Evolutionary conservation across 202 grass and related monocot genomes (phyloP).

Genomic region (Schoenoplectus tabernaemontani): DNA sequence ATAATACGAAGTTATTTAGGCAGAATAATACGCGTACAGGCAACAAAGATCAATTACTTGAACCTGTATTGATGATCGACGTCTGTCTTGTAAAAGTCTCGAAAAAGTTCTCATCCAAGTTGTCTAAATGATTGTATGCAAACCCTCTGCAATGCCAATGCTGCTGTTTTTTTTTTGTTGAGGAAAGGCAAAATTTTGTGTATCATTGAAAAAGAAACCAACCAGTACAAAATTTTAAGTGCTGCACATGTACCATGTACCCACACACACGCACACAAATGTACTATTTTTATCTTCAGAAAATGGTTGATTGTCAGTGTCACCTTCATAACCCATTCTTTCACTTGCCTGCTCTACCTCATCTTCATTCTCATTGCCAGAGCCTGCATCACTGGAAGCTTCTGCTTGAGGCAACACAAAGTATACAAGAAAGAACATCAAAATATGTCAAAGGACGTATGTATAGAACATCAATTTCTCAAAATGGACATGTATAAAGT

Average conservation of each 20-base stretch:
- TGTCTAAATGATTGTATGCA: background rate
- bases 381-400: background rate
- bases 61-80: background rate
- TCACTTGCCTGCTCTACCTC: background rate
- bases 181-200: background rate
- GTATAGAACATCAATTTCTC: background rate
- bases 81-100: background rate
- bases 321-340: slow-evolving; percentile 17
- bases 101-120: background rate
- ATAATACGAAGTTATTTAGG: no score
- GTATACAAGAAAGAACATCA: background rate
- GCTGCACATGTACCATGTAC: background rate
- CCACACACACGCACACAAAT: background rate
- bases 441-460: background rate
- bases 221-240: background rate
- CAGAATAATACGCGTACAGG: background rate
- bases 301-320: background rate
- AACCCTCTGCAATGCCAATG: background rate
- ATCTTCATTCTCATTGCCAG: slow-evolving; percentile 1
- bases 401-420: background rate
- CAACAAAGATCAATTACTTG: background rate
- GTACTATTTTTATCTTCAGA: background rate
- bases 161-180: background rate
- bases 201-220: background rate
- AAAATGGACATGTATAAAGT: background rate